Conservation (phyloP, 1,284 basidiomycete species). For the Ustilago trichophora region DNA sequence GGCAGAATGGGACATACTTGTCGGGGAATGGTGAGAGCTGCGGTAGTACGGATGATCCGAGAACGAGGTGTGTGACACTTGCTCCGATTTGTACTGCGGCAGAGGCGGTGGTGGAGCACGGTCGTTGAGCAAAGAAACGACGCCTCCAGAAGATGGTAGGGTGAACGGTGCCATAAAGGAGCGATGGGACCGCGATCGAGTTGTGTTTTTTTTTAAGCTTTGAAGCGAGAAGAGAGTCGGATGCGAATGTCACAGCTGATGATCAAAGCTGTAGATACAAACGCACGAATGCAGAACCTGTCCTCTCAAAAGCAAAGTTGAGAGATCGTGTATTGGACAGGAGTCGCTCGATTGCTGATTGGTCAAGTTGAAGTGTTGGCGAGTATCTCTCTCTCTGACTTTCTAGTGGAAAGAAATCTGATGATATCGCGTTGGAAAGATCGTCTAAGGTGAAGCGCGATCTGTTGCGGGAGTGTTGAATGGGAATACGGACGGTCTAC, state of each 20-base stretch:
- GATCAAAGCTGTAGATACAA: too few species aligned
- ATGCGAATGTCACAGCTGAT: too few species aligned
- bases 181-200: too few species aligned
- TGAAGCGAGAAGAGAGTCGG: too few species aligned
- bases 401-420: neutral
- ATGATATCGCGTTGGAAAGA: constrained; percentile 1
- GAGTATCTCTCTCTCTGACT: too few species aligned
- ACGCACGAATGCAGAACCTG: constrained; percentile 10
- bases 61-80: constrained; percentile 1
- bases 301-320: constrained; percentile 21
- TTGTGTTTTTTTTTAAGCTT: too few species aligned
- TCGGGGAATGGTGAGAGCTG: constrained; percentile 13
- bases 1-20: constrained; percentile 36
- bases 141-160: constrained; percentile 48
- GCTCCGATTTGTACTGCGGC: constrained; percentile 30
- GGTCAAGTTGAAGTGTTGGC: too few species aligned
- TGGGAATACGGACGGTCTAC: constrained; percentile 13
- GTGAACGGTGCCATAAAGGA: constrained; percentile 44
- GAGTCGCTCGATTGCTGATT: constrained; percentile 8
- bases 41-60: constrained; percentile 25
- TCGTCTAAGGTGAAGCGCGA: neutral
- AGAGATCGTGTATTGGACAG: constrained; percentile 45
- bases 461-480: constrained; percentile 1
- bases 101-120: constrained; percentile 33
- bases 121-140: constrained; percentile 55